phyloP scores from a whole-genome alignment of 2,329 filamentous ascomycete genomes.

The Cladosporium colombiae region DNA sequence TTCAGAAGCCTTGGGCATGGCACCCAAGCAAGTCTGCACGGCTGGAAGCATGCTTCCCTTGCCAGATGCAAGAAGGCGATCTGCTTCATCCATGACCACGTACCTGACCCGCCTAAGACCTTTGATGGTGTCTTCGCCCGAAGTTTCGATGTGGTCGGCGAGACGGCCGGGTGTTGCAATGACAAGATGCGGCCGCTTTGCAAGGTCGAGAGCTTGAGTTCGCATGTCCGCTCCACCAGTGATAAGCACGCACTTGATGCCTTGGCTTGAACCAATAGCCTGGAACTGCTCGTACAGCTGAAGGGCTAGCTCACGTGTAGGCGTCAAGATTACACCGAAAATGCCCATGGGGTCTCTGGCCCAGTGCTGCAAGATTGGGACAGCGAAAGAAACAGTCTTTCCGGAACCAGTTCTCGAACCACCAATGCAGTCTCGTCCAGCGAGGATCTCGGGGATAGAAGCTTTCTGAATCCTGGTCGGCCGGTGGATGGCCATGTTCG shows the following conservation, averaged over 20 bases:
- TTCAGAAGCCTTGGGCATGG: conserved; percentile 72
- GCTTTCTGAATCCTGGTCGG: conserved; percentile 91
- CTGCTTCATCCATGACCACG: conserved; percentile 94
- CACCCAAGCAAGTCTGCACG: conserved; percentile 81
- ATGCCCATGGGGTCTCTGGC: conserved; percentile 88
- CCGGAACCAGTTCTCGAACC: conserved; percentile 93
- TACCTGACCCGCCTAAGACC: conserved; percentile 77
- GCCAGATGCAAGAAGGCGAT: conserved; percentile 75
- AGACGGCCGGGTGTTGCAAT: conserved; percentile 92
- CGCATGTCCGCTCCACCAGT: conserved; percentile 94
- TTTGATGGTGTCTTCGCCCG: conserved; percentile 84
- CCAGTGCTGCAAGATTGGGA: conserved; percentile 92
- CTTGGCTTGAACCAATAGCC: conserved; percentile 84
- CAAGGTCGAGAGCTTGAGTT: conserved; percentile 79
- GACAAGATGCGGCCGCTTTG: conserved; percentile 81
- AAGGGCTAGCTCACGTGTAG: conserved; percentile 86
- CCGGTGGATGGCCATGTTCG: conserved; percentile 75
- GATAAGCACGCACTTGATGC: conserved; percentile 83
- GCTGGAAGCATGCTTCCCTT: conserved; percentile 91
- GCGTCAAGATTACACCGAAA: conserved; percentile 85
- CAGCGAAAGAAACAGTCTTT: conserved; percentile 95
- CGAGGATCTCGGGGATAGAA: conserved; percentile 89
- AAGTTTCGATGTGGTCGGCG: conserved; percentile 89
- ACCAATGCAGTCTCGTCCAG: conserved; percentile 91
- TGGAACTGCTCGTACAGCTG: conserved; percentile 97